Evolutionary conservation across 306 rosid species (phyloP).

Genomic region (Vachellia collinsii): DNA sequence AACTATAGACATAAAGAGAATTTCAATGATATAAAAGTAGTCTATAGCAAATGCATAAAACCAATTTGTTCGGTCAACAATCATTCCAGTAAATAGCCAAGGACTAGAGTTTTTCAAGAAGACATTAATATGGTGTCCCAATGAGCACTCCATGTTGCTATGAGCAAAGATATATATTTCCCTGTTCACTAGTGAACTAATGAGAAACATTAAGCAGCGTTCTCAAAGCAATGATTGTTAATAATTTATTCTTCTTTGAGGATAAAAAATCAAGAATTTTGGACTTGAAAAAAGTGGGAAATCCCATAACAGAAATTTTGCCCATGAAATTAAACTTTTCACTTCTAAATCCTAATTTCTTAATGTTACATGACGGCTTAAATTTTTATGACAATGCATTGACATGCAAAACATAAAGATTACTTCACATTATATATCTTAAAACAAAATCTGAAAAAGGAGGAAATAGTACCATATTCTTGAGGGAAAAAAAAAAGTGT

Average conservation of each 20-base stretch:
- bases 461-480: background rate
- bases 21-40: constrained; percentile 7
- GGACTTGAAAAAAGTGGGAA: background rate
- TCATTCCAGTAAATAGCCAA: constrained; percentile 11
- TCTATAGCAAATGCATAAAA: background rate
- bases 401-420: constrained; percentile 17
- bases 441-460: constrained; percentile 4
- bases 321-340: constrained; percentile 11
- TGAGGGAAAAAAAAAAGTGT: background rate
- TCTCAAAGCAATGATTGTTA: constrained; percentile 7
- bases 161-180: background rate
- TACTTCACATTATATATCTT: background rate
- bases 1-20: constrained; percentile 23
- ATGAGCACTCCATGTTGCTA: constrained; percentile 6
- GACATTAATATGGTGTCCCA: constrained; percentile 19
- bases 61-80: constrained; percentile 19
- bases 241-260: constrained; percentile 6
- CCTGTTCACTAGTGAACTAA: background rate
- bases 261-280: constrained; percentile 4
- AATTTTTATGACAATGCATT: constrained; percentile 19
- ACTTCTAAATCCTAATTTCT: constrained; percentile 3
- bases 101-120: constrained; percentile 7
- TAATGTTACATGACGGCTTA: background rate
- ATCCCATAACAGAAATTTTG: constrained; percentile 13
- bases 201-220: constrained; percentile 11